Conservation (phyloP, 306 rosid genomes). For the Vigna radiata region DNA sequence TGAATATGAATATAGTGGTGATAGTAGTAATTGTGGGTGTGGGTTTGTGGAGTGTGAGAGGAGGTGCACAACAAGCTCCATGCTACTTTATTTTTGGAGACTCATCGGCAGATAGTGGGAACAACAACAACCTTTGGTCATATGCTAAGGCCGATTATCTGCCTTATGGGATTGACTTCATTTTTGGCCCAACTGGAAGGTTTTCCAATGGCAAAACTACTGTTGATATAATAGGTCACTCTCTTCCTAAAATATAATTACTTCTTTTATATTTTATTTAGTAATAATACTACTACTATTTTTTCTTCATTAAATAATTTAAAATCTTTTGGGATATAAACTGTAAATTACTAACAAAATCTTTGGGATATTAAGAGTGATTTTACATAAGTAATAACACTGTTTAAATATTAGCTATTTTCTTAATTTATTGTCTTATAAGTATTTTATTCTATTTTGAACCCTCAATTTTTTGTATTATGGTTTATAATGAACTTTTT, state of each 20-base stretch:
- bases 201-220: conserved; percentile 89
- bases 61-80: conserved; percentile 72
- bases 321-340: too few relatives aligned
- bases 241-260: neutral
- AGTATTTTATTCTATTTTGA: too few relatives aligned
- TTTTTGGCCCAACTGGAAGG: conserved; percentile 80
- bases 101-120: conserved; percentile 89
- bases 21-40: conserved; percentile 46
- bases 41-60: conserved; percentile 44
- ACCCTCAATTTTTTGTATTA: too few relatives aligned
- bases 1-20: conserved; percentile 15
- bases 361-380: too few relatives aligned
- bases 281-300: too few relatives aligned
- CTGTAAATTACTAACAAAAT: too few relatives aligned
- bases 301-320: too few relatives aligned
- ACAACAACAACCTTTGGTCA: conserved; percentile 77
- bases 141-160: conserved; percentile 79
- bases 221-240: conserved; percentile 77
- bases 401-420: too few relatives aligned
- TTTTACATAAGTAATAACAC: too few relatives aligned
- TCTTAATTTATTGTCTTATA: too few relatives aligned
- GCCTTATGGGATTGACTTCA: conserved; percentile 88
- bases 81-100: conserved; percentile 96
- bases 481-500: too few relatives aligned
- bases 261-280: too few relatives aligned